A percentile compares a stretch with the other conserved stretches of the same genome.
phyloP scores from a whole-genome alignment of 2,329 filamentous ascomycete species.

The Tolypocladium ophioglossoides region DNA sequence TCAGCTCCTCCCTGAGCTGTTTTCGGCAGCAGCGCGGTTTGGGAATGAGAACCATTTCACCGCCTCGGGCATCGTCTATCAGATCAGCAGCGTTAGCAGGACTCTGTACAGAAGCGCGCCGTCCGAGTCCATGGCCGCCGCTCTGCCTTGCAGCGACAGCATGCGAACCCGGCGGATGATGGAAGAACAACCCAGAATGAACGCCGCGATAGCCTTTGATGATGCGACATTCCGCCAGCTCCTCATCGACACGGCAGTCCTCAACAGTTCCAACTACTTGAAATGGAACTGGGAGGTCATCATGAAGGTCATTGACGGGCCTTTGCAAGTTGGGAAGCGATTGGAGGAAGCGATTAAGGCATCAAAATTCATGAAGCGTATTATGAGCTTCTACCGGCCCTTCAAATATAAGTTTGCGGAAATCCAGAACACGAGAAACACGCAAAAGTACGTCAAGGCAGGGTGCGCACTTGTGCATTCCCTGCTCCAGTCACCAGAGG shows the following conservation, averaged over 20 bases:
- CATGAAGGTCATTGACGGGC: conserved; percentile 82
- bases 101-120: conserved; percentile 74
- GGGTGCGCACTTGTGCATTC: conserved; percentile 84
- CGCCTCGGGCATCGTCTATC: conserved; percentile 86
- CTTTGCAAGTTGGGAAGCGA: conserved; percentile 79
- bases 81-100: conserved; percentile 93
- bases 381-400: conserved; percentile 90
- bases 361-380: conserved; percentile 90
- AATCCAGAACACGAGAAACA: conserved; percentile 79
- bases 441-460: conserved; percentile 85
- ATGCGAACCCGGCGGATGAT: conserved; percentile 37
- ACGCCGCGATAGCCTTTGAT: conserved; percentile 37
- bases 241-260: conserved; percentile 68
- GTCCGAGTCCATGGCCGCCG: conserved; percentile 26
- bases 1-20: conserved; percentile 79
- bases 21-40: conserved; percentile 66
- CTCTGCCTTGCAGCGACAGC: conserved; percentile 31
- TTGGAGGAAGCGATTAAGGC: conserved; percentile 90
- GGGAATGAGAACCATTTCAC: conserved; percentile 62
- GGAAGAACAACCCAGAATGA: conserved; percentile 46
- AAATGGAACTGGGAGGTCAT: conserved; percentile 99
- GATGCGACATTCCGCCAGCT: conserved; percentile 55
- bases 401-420: conserved; percentile 96
- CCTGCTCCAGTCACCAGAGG: conserved; percentile 75
- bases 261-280: conserved; percentile 78